A percentile compares a stretch with the other conserved stretches of the same genome.
Conservation (phyloP, 2,329 filamentous ascomycete species). For the Bretziella fagacearum region DNA sequence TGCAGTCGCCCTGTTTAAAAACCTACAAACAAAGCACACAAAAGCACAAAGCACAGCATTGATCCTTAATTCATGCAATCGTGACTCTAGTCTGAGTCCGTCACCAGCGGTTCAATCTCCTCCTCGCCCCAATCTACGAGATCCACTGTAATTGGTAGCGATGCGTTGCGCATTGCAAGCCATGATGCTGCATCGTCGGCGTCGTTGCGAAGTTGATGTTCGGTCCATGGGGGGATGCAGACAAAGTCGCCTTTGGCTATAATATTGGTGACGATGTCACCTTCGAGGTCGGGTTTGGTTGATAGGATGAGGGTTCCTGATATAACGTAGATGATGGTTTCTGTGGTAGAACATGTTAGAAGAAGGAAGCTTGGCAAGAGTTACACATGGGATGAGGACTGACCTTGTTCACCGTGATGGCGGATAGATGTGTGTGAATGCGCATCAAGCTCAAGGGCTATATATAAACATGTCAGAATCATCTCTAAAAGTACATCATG, state of each 20-base stretch:
- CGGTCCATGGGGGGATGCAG: constrained; percentile 50
- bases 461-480: constrained; percentile 12
- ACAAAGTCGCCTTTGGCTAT: constrained; percentile 51
- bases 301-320: constrained; percentile 45
- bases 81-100: constrained; percentile 14
- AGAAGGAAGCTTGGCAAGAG: not conserved
- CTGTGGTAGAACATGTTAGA: constrained; percentile 22
- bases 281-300: constrained; percentile 36
- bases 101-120: constrained; percentile 18
- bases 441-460: constrained; percentile 35
- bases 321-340: constrained; percentile 51
- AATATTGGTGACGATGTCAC: constrained; percentile 34
- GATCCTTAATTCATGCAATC: not conserved
- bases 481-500: too few relatives aligned
- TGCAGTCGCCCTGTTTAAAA: not conserved
- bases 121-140: constrained; percentile 44
- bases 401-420: constrained; percentile 53
- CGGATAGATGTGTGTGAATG: constrained; percentile 45
- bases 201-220: constrained; percentile 55
- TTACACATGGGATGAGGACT: constrained; percentile 3
- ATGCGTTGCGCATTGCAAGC: constrained; percentile 47
- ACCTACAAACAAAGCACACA: not conserved
- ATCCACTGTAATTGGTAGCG: constrained; percentile 43
- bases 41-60: not conserved
- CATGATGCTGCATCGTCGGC: constrained; percentile 43